Base-by-base conservation (phyloP, 1,139 yeast genomes). In the Petasospora rhodanensis region DNA sequence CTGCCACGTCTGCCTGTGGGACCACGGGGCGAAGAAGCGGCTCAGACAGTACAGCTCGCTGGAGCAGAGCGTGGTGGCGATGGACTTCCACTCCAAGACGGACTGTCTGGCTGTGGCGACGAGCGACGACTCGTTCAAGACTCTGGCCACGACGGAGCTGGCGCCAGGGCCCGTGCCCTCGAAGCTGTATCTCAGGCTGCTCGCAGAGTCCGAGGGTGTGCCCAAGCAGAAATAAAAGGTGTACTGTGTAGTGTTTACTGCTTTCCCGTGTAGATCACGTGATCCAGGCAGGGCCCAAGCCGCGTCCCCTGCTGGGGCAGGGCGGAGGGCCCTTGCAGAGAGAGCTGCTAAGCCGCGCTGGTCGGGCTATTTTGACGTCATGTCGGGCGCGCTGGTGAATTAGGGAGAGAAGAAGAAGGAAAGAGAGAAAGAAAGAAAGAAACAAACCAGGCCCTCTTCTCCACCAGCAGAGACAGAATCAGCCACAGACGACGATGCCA, bases 1-100 rank as follows among this genome's bases (percentile, higher is more conserved):
- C 56, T 79, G 86, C 0, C 62, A 71, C 26, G 73, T 86, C 1
- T 80, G 86, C 44, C 56, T 79, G 14, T 87, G 97, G 97, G 85
- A 84, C 50, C 72, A 73, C 54, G 62, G 67, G 29, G 64, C 76
- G 24, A 66, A 77, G 37, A 80, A 76, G 56, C 68, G 87, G 46
- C 64, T 73, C 44, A 76, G 66, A 51, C 79, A 77, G 51, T 75
- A 68, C 41, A 70, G 75, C 10, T 69, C 68, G 39, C 66, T 80
- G 32, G 68, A 67, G 3, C 55, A 54, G 12, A 61, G 74, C 22
- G 72, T 83, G 1, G 69, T 74, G 34, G 64, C 70, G 21, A 39
- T 81, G 34, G 80, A 66, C 34, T 58, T 71, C 21, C 56, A 58
- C 26, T 38, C 28, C 12, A 49, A 29, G 58, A 27, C 25, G 4